Conservation (phyloP, 2,329 filamentous ascomycete species). For the Colletotrichum gloeosporioides region DNA sequence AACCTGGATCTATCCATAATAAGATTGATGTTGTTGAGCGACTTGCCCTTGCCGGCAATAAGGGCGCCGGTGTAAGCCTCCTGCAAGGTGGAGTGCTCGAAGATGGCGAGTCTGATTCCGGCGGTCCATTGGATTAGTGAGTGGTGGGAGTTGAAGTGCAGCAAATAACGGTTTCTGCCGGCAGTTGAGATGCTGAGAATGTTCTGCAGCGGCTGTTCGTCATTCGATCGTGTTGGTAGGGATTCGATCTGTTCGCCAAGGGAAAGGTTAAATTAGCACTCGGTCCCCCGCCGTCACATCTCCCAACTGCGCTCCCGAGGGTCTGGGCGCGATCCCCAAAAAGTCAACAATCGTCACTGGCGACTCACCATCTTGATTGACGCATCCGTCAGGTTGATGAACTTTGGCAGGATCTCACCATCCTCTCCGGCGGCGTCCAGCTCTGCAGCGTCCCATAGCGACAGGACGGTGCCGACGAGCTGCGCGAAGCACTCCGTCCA, state of each 20-base stretch:
- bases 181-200: constrained; percentile 96
- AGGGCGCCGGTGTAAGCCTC: constrained; percentile 96
- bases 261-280: constrained; percentile 9
- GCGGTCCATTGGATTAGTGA: constrained; percentile 96
- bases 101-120: constrained; percentile 91
- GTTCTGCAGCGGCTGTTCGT: constrained; percentile 86
- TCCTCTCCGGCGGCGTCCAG: constrained; percentile 86
- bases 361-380: constrained; percentile 91
- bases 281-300: not conserved
- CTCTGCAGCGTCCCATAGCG: constrained; percentile 93
- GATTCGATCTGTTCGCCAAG: constrained; percentile 73
- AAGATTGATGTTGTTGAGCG: constrained; percentile 84
- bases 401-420: constrained; percentile 85
- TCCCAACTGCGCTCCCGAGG: not conserved
- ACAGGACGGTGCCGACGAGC: constrained; percentile 91
- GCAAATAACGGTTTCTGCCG: constrained; percentile 90
- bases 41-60: constrained; percentile 92
- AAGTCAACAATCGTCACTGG: not conserved
- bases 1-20: constrained; percentile 85
- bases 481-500: constrained; percentile 99
- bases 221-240: constrained; percentile 78
- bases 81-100: constrained; percentile 89
- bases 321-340: not conserved
- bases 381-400: constrained; percentile 96
- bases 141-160: constrained; percentile 95